Percentiles rank a stretch among this genome's conserved stretches.
Evolutionary conservation across 805 yeast species (phyloP).

Genomic region (Kregervanrija delftensis): DNA sequence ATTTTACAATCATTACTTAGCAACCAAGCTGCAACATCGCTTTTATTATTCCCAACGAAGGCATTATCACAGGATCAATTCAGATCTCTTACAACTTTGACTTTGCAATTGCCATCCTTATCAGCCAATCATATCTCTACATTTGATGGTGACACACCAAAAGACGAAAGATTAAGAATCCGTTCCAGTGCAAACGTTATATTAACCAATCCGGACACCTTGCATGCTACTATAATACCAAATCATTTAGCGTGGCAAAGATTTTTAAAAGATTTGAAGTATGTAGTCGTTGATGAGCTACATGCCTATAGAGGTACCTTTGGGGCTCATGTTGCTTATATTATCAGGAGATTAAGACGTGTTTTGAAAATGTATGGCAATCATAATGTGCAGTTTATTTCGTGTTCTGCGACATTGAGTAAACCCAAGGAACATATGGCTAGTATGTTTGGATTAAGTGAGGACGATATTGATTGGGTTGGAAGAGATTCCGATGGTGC

Average conservation of each 20-base stretch:
- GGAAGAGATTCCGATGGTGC: constrained; percentile 67
- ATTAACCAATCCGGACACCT: constrained; percentile 92
- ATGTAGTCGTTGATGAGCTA: constrained; percentile 76
- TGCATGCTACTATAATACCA: constrained; percentile 82
- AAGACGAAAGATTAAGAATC: constrained; percentile 42
- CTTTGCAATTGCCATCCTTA: constrained; percentile 7
- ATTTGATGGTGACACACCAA: constrained; percentile 90
- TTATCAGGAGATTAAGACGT: constrained; percentile 74
- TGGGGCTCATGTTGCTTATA: constrained; percentile 86
- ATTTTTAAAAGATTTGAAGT: constrained; percentile 59
- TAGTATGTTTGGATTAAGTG: constrained; percentile 58
- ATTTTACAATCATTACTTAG: constrained; percentile 47
- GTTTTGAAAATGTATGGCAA: constrained; percentile 51
- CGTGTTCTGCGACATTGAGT: constrained; percentile 90
- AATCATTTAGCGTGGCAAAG: constrained; percentile 66
- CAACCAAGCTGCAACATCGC: constrained; percentile 49
- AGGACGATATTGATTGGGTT: constrained; percentile 48
- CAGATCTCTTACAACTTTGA: constrained; percentile 51
- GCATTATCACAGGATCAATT: constrained; percentile 97
- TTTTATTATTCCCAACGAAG: constrained; percentile 93
- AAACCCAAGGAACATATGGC: constrained; percentile 70
- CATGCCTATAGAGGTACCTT: constrained; percentile 87
- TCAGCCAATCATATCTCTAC: constrained; percentile 31
- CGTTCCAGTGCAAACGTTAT: constrained; percentile 67
- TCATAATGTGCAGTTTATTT: constrained; percentile 54